These are phyloP conservation scores for Wickerhamomyces chambardii DNA, from an alignment of 805 yeast genomes.

Conservation along the genomic window DNA sequence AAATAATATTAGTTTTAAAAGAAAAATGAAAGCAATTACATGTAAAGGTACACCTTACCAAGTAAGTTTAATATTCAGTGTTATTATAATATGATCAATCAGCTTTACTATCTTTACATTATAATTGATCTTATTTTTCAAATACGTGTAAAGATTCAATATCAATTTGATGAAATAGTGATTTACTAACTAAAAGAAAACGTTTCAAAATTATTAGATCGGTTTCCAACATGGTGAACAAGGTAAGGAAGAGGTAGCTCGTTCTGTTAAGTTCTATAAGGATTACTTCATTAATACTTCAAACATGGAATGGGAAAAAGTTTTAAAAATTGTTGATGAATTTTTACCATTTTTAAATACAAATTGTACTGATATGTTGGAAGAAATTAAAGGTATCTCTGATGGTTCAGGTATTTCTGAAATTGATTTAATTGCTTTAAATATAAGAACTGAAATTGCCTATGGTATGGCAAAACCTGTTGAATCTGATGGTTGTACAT, in stretches of 20 bases:
- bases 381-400: conserved; percentile 23
- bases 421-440: conserved; percentile 22
- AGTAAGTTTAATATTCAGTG: too few species aligned
- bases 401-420: conserved; percentile 20
- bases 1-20: too few species aligned
- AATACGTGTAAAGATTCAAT: too few species aligned
- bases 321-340: conserved; percentile 9
- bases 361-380: conserved; percentile 19
- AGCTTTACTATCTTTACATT: too few species aligned
- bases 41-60: too few species aligned
- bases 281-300: conserved; percentile 5
- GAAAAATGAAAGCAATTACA: too few species aligned
- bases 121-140: too few species aligned
- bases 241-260: conserved; percentile 14
- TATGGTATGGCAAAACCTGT: conserved; percentile 10
- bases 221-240: conserved; percentile 20
- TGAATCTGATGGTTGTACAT: conserved; percentile 23
- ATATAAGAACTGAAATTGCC: conserved; percentile 25
- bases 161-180: too few species aligned
- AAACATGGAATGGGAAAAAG: conserved; percentile 14
- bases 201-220: conserved; percentile 7
- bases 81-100: too few species aligned
- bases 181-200: too few species aligned
- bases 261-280: conserved; percentile 17
- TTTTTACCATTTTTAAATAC: conserved; percentile 15